phyloP scores from a whole-genome alignment of 2,329 filamentous ascomycete genomes.

The Septoria petroselini region DNA sequence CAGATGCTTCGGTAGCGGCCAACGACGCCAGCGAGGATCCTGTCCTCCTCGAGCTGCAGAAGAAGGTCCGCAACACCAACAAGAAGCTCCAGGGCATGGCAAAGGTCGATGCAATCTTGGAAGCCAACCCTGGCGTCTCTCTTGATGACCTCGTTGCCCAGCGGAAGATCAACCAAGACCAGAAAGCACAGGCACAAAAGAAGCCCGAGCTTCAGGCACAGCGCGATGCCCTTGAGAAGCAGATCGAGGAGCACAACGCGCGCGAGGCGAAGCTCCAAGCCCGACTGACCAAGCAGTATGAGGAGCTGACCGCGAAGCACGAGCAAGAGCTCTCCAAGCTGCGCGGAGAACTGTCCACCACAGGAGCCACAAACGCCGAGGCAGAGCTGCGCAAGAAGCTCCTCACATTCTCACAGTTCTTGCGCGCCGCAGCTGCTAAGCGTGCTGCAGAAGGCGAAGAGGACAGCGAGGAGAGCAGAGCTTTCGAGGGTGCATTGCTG shows the following conservation, averaged over 20 bases:
- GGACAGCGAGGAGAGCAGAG: slow-evolving; percentile 71
- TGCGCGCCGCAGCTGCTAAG: slow-evolving; percentile 72
- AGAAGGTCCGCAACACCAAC: slow-evolving; percentile 87
- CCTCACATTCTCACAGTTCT: slow-evolving; percentile 71
- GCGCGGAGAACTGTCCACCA: slow-evolving; percentile 54
- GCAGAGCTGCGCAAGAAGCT: slow-evolving; percentile 59
- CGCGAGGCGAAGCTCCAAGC: slow-evolving; percentile 68
- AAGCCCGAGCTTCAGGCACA: slow-evolving; percentile 69
- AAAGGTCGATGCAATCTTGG: slow-evolving; percentile 68
- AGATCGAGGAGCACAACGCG: slow-evolving; percentile 71
- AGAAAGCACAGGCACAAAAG: slow-evolving; percentile 73
- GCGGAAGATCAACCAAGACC: slow-evolving; percentile 76
- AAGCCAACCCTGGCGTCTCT: slow-evolving; percentile 65
- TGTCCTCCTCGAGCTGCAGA: slow-evolving; percentile 80
- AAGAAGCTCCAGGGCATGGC: slow-evolving; percentile 84
- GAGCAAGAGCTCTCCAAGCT: slow-evolving; percentile 56
- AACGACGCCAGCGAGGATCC: slow-evolving; percentile 64
- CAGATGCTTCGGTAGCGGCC: slow-evolving; percentile 30
- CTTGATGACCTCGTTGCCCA: slow-evolving; percentile 69
- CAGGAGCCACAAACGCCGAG: slow-evolving; percentile 50
- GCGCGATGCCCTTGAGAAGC: slow-evolving; percentile 68
- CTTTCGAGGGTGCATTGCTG: slow-evolving; percentile 74
- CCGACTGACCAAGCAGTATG: slow-evolving; percentile 58
- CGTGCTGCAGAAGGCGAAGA: slow-evolving; percentile 66
- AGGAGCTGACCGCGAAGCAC: slow-evolving; percentile 53